These are phyloP conservation scores for Cytospora mali DNA, from an alignment of 2,329 filamentous ascomycete species.

Conservation along the genomic window DNA sequence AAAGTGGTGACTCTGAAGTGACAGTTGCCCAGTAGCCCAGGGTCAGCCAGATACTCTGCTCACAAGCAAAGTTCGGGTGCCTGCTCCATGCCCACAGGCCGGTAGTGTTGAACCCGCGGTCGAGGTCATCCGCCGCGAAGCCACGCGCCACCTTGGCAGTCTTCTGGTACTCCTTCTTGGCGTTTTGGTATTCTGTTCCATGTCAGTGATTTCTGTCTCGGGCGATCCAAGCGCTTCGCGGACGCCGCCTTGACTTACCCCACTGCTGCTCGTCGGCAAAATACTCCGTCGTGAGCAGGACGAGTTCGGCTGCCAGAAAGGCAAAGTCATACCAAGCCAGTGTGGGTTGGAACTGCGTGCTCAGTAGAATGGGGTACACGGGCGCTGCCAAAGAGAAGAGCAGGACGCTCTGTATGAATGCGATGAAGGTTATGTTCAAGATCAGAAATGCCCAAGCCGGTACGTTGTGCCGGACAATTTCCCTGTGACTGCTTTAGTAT, in stretches of 20 bases:
- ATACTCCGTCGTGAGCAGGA: slow-evolving; percentile 66
- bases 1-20: slow-evolving; percentile 69
- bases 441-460: slow-evolving; percentile 72
- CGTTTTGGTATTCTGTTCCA: slow-evolving; percentile 70
- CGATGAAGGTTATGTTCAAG: slow-evolving; percentile 90
- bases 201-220: slow-evolving; percentile 22
- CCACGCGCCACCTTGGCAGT: slow-evolving; percentile 69
- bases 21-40: slow-evolving; percentile 88
- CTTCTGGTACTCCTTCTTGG: slow-evolving; percentile 75
- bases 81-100: slow-evolving; percentile 87
- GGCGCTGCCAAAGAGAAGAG: slow-evolving; percentile 76
- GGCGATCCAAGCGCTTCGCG: not conserved
- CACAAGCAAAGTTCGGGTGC: slow-evolving; percentile 93
- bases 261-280: slow-evolving; percentile 93
- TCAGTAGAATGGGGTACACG: slow-evolving; percentile 79
- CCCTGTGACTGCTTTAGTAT: slow-evolving; percentile 49
- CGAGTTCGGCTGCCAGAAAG: slow-evolving; percentile 51
- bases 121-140: slow-evolving; percentile 74
- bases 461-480: slow-evolving; percentile 68
- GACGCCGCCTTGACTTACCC: slow-evolving; percentile 53
- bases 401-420: slow-evolving; percentile 78
- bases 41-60: slow-evolving; percentile 86
- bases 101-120: slow-evolving; percentile 83
- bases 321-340: slow-evolving; percentile 49
- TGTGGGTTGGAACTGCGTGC: slow-evolving; percentile 62